Evolutionary conservation across 139 green algal species (phyloP), one percentile per base, ranked within the genome.

Genomic region (Mychonastes homosphaera): DNA sequence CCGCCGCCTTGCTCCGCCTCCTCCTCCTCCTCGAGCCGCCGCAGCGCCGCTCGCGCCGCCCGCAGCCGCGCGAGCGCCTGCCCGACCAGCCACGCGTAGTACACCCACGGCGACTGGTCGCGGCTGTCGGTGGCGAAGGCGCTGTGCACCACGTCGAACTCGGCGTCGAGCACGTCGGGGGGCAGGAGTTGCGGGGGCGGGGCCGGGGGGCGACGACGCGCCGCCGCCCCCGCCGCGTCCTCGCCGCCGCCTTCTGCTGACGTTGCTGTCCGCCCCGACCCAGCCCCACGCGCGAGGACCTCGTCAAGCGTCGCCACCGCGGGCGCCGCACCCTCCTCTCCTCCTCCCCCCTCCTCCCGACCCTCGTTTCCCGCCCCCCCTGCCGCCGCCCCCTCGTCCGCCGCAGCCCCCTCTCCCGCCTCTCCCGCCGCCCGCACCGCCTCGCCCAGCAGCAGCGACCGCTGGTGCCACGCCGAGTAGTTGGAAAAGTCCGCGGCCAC

Each of bases 401-500:
- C 18, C 40, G 4, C 19, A 5, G 4, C 30, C 41, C 38, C 50
- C 29, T 26, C 55, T 16, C 45, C 33, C 19, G 8, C 40, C 38
- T 40, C 30, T 13, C 36, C 61, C 2, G 26, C 40, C 13, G 24
- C 46, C 32, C 32, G 46, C 49, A 57, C 53, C 29, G 80, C 34
- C 13, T 53, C 28, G 27, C 70, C 73, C 45, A 96, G 77, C 64
- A 94, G 70, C 7, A 74, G 77, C 46, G 78, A 90, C 2, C 88
- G 78, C 56, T 85, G 82, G 78, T 98, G 91, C 91, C 91, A 98
- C 2, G 91, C 92, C 2, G 80, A 93, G 72, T 97, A 98, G 75
- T 98, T 97, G 64, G 63, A 84, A 69, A 98, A 98, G 71, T 98
- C 95, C n/a, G 87, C 56, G n/a, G 86, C 74, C 21, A 98, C 92